phyloP scores from a whole-genome alignment of 176 grass and related monocot species.

The Aegilops umbellulata region DNA sequence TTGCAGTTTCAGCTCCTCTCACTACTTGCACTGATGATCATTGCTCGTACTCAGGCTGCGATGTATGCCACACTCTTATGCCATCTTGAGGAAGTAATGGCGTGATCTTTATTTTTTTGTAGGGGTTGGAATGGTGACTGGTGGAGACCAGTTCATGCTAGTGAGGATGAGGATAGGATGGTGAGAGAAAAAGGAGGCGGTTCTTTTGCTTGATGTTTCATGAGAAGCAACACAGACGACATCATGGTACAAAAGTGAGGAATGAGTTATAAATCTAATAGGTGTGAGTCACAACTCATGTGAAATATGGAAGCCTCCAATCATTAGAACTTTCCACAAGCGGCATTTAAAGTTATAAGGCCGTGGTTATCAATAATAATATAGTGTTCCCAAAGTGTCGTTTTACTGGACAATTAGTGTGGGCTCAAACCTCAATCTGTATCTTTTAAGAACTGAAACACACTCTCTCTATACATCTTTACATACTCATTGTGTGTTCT shows the following conservation, averaged over 20 bases:
- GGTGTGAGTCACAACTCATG: background rate
- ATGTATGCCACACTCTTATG: background rate
- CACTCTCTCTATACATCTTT: too few relatives aligned
- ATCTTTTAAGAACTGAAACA: too few relatives aligned
- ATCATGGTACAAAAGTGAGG: too few relatives aligned
- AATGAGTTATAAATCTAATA: too few relatives aligned
- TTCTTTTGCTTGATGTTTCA: background rate
- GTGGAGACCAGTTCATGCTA: too few relatives aligned
- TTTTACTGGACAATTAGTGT: too few relatives aligned
- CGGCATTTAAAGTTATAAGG: background rate
- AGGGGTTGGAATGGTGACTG: background rate
- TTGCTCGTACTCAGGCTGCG: background rate
- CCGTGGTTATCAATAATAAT: background rate
- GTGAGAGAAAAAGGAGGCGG: background rate
- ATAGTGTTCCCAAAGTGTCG: too few relatives aligned
- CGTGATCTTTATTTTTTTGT: background rate
- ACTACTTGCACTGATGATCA: too few relatives aligned
- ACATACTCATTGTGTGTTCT: too few relatives aligned
- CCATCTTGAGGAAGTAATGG: background rate
- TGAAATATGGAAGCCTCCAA: background rate
- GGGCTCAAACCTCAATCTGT: too few relatives aligned
- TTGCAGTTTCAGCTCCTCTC: too few relatives aligned
- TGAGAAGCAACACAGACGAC: background rate
- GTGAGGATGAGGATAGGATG: too few relatives aligned
- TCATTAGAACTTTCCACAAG: background rate